Evolutionary conservation across 2,329 filamentous ascomycete genomes (phyloP).

Genomic region (Lizonia empirigonia): DNA sequence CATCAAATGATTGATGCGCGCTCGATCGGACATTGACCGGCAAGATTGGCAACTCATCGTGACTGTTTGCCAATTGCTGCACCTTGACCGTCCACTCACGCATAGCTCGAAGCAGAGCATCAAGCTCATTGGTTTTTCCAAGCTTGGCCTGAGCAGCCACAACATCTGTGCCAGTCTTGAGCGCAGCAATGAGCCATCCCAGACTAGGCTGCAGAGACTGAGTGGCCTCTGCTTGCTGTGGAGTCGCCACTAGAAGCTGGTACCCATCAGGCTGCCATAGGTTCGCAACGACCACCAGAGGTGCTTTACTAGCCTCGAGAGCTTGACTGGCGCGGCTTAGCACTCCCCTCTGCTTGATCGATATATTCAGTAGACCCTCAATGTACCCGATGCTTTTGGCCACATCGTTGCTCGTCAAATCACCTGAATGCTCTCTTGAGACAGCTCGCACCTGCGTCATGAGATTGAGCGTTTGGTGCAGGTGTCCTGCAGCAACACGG

Average conservation of each 20-base stretch:
- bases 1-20: constrained; percentile 20
- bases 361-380: constrained; percentile 79
- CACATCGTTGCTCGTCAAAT: constrained; percentile 81
- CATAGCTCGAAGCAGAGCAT: constrained; percentile 32
- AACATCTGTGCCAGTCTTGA: constrained; percentile 66
- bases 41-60: constrained; percentile 31
- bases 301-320: constrained; percentile 46
- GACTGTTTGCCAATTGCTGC: constrained; percentile 22
- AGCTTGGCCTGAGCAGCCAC: constrained; percentile 71
- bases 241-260: constrained; percentile 24
- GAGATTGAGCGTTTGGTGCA: constrained; percentile 79
- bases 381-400: constrained; percentile 79
- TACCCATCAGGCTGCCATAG: constrained; percentile 30
- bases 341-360: constrained; percentile 63
- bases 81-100: constrained; percentile 31
- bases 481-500: constrained; percentile 66
- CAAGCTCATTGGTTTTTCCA: constrained; percentile 52
- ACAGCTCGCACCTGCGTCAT: constrained; percentile 70
- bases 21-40: constrained; percentile 35
- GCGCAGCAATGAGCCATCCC: constrained; percentile 71
- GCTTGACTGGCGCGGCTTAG: constrained; percentile 40
- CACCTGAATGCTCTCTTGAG: constrained; percentile 76
- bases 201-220: constrained; percentile 28
- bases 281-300: constrained; percentile 43
- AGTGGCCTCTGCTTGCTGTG: constrained; percentile 17